Percentiles rank a stretch among this genome's conserved stretches.
These are phyloP conservation scores for Xylaria curta DNA, from an alignment of 495 filamentous ascomycete species.

Conservation along the genomic window DNA sequence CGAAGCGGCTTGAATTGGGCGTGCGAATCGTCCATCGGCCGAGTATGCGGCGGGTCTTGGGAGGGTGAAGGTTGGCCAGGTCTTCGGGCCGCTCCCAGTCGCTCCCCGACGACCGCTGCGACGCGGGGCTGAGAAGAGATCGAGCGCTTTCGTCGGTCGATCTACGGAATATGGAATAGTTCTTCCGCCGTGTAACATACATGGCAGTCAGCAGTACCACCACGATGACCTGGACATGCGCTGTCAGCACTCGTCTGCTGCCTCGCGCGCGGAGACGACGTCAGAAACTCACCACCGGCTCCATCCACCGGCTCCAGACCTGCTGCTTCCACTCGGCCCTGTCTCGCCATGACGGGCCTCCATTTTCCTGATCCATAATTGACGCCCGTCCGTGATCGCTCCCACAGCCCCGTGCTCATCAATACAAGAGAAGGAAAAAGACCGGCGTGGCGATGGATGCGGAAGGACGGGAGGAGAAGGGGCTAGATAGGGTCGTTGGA, in stretches of 20 bases:
- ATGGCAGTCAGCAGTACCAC: constrained; percentile 59
- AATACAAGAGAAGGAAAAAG: background rate
- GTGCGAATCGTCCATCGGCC: constrained; percentile 47
- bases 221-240: constrained; percentile 53
- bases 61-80: constrained; percentile 23
- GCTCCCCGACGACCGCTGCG: constrained; percentile 25
- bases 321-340: constrained; percentile 30
- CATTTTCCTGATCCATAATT: constrained; percentile 23
- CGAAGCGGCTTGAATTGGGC: constrained; percentile 63
- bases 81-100: constrained; percentile 26
- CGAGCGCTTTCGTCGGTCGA: constrained; percentile 21
- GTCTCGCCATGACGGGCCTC: constrained; percentile 28
- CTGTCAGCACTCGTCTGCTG: background rate
- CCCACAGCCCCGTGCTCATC: constrained; percentile 14
- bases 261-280: background rate
- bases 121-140: constrained; percentile 24
- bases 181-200: constrained; percentile 55
- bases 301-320: constrained; percentile 31
- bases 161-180: constrained; percentile 49
- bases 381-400: background rate
- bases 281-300: constrained; percentile 22
- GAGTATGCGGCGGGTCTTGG: constrained; percentile 32
- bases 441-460: background rate
- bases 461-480: background rate
- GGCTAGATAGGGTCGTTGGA: background rate